A percentile compares a stretch with the other conserved stretches of the same genome.
Conservation (phyloP, 192 early-diverging fungal species). For the Haplosporangium gracile region DNA sequence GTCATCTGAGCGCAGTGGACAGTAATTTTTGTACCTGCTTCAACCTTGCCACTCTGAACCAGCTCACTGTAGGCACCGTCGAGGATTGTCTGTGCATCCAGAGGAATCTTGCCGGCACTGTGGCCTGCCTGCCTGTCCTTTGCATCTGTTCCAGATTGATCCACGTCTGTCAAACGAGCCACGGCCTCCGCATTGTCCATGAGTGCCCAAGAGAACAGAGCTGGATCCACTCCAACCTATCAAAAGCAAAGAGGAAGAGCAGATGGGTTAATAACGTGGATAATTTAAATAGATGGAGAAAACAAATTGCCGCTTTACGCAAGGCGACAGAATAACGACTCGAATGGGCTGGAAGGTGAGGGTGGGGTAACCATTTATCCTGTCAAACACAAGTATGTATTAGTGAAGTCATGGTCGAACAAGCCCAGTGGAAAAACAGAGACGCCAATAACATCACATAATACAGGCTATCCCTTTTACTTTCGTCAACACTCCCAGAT, state of each 20-base stretch:
- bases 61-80: constrained; percentile 64
- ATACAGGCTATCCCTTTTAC: too few relatives aligned
- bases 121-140: constrained; percentile 32
- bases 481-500: too few relatives aligned
- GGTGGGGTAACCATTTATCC: neutral
- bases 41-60: constrained; percentile 63
- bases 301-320: neutral
- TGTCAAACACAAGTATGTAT: neutral
- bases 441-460: neutral
- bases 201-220: constrained; percentile 70
- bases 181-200: constrained; percentile 71
- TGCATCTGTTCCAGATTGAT: constrained; percentile 12
- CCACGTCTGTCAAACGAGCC: constrained; percentile 49
- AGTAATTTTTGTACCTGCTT: constrained; percentile 54
- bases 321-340: neutral
- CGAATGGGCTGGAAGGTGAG: neutral
- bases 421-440: neutral
- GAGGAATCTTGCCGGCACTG: constrained; percentile 1
- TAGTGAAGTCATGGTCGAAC: neutral
- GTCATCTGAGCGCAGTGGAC: neutral
- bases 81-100: constrained; percentile 67
- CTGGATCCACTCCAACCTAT: constrained; percentile 59
- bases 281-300: neutral
- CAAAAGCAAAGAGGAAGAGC: neutral
- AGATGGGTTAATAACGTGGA: neutral